phyloP scores from a whole-genome alignment of 495 filamentous ascomycete genomes.

The Hypoxylon intermedium region DNA sequence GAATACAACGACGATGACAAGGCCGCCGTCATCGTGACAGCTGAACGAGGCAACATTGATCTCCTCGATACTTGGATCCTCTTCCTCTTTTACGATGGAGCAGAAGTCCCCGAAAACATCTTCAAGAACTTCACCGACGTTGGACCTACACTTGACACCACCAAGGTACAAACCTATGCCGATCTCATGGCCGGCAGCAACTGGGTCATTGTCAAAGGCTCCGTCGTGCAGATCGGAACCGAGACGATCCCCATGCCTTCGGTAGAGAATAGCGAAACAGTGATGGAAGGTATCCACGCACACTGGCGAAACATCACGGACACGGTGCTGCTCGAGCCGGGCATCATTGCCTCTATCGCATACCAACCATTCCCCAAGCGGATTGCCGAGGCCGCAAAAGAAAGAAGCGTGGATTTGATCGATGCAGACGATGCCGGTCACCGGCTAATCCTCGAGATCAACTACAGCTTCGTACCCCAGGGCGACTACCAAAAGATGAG shows the following conservation, averaged over 20 bases:
- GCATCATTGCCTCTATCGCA: constrained; percentile 58
- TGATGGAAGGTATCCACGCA: constrained; percentile 56
- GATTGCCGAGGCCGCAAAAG: constrained; percentile 56
- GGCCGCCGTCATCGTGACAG: constrained; percentile 61
- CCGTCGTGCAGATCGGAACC: constrained; percentile 54
- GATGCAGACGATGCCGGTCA: constrained; percentile 57
- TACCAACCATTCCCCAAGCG: constrained; percentile 61
- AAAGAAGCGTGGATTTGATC: constrained; percentile 57
- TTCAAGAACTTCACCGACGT: constrained; percentile 62
- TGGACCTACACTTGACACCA: constrained; percentile 32
- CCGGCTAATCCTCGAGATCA: constrained; percentile 61
- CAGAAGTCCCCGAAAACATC: constrained; percentile 56
- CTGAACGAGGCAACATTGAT: constrained; percentile 53
- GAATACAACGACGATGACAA: constrained; percentile 60
- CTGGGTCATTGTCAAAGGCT: constrained; percentile 42
- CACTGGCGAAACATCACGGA: constrained; percentile 55
- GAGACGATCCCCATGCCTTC: constrained; percentile 58
- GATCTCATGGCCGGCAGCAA: constrained; percentile 39
- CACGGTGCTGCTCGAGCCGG: constrained; percentile 49
- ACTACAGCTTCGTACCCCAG: constrained; percentile 53
- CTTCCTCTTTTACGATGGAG: constrained; percentile 69
- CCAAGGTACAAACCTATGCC: constrained; percentile 37
- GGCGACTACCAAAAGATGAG: constrained; percentile 56
- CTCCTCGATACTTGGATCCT: constrained; percentile 64
- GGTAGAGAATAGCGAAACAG: constrained; percentile 48